Conservation (phyloP, 2,329 filamentous ascomycete genomes). For the Fusarium sp. region DNA sequence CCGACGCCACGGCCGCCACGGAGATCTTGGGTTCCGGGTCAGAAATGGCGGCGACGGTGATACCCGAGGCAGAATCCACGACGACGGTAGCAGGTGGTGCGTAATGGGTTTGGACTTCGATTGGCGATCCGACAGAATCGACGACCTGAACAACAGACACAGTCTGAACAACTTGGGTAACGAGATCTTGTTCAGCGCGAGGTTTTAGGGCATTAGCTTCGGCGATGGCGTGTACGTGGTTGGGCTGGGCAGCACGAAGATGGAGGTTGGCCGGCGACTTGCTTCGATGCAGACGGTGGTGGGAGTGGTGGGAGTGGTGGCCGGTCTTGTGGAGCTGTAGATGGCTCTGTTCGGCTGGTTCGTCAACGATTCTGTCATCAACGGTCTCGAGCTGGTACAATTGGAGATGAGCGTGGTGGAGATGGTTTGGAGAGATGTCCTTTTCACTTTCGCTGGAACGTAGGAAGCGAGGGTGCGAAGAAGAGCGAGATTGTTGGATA, state of each 20-base stretch:
- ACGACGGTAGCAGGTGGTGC: conserved; percentile 53
- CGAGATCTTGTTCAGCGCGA: conserved; percentile 42
- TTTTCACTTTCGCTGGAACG: conserved; percentile 25
- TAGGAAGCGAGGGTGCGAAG: conserved; percentile 28
- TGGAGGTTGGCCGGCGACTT: conserved; percentile 26
- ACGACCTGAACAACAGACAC: conserved; percentile 65
- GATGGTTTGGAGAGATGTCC: conserved; percentile 11
- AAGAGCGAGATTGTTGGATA: conserved; percentile 29
- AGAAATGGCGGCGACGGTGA: conserved; percentile 50
- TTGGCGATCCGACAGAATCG: conserved; percentile 58
- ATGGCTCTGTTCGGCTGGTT: conserved; percentile 20
- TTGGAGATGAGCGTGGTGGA: conserved; percentile 34
- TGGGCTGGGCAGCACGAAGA: conserved; percentile 38
- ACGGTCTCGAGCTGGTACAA: conserved; percentile 19
- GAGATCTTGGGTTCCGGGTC: conserved; percentile 38
- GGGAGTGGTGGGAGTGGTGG: conserved; percentile 36
- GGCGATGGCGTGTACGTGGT: conserved; percentile 19
- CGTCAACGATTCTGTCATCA: conserved; percentile 27
- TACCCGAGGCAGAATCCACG: conserved; percentile 50
- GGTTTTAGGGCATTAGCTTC: conserved; percentile 31
- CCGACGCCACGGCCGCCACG: conserved; percentile 38
- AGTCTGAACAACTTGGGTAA: conserved; percentile 63
- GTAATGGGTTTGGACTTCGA: conserved; percentile 57
- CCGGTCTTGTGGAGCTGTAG: conserved; percentile 36
- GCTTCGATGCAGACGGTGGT: conserved; percentile 37